phyloP scores from a whole-genome alignment of 1,284 basidiomycete species.

The Chiua sp. region DNA sequence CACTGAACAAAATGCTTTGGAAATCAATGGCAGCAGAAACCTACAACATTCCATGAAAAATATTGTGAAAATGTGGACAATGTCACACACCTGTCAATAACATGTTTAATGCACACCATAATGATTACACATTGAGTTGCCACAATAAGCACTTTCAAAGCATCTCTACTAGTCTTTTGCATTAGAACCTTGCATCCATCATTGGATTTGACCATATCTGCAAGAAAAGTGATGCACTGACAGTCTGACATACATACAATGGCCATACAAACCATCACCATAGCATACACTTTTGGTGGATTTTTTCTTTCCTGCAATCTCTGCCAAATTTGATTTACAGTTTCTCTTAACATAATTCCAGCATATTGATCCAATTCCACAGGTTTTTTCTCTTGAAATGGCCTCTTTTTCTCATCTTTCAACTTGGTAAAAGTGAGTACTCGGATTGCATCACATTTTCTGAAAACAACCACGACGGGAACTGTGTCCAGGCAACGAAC shows the following conservation, averaged over 20 bases:
- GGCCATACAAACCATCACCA: no score
- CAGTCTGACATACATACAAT: no score
- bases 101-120: neutral
- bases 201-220: neutral
- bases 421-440: neutral
- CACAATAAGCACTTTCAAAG: neutral
- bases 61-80: no score
- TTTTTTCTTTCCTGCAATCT: neutral
- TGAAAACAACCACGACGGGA: slow-evolving; percentile 1
- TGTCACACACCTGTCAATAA: neutral
- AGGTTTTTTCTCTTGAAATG: neutral
- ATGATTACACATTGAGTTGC: neutral
- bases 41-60: no score
- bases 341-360: neutral
- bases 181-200: neutral
- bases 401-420: neutral
- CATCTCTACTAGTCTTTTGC: neutral
- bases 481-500: neutral
- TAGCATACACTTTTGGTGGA: neutral
- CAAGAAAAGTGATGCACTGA: no score
- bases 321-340: neutral
- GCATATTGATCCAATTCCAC: neutral
- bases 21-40: no score
- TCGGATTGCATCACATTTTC: neutral
- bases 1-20: no score